phyloP scores from a whole-genome alignment of 2,329 filamentous ascomycete genomes.

The Clarireedia monteithiana region DNA sequence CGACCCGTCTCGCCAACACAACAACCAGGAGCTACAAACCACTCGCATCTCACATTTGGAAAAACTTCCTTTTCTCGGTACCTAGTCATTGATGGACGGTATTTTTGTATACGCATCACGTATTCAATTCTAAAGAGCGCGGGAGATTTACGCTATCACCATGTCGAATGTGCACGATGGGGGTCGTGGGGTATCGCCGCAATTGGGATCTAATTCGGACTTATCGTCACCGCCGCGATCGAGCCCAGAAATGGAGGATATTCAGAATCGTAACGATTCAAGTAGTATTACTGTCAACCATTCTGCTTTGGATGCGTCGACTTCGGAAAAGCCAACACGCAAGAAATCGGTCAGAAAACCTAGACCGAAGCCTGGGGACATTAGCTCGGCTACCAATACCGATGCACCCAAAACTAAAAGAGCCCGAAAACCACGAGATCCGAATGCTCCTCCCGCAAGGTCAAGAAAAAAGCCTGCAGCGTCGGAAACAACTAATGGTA shows the following conservation, averaged over 20 bases:
- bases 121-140: background rate
- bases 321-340: conserved; percentile 28
- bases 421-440: conserved; percentile 50
- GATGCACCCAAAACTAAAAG: conserved; percentile 39
- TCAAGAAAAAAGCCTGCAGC: conserved; percentile 45
- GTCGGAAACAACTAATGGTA: conserved; percentile 21
- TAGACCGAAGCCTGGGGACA: conserved; percentile 38
- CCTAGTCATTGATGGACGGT: background rate
- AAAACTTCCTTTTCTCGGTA: too few species aligned
- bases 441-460: conserved; percentile 46
- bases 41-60: background rate
- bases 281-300: conserved; percentile 19
- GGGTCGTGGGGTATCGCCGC: conserved; percentile 8
- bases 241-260: conserved; percentile 38
- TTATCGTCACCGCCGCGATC: conserved; percentile 45
- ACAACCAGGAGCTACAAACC: background rate
- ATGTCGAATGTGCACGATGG: conserved; percentile 6
- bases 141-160: background rate
- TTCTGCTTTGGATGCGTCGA: conserved; percentile 11
- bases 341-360: conserved; percentile 61
- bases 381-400: conserved; percentile 34
- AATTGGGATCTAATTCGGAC: conserved; percentile 30
- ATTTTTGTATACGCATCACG: background rate
- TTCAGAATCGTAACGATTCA: conserved; percentile 12
- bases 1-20: conserved; percentile 5